Evolutionary conservation across 2,329 filamentous ascomycete genomes (phyloP), one percentile per base, ranked within the genome.

Genomic region (Paramyrothecium sp.): DNA sequence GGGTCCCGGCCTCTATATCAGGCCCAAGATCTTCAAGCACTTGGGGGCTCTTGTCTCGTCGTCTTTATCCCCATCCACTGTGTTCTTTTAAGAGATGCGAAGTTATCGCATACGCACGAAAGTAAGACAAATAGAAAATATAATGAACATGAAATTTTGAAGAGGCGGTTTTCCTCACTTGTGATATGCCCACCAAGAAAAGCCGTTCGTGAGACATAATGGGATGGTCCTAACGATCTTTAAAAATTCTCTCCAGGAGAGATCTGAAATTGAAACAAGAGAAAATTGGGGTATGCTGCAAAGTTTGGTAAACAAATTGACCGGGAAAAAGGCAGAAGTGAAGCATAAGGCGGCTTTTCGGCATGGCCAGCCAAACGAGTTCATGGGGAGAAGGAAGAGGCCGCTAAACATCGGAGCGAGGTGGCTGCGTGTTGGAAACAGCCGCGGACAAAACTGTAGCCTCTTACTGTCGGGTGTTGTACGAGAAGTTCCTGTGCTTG

Each of bases 401-500:
- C 10, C 10, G 26, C 26, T 30, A 10, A 10, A 30, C 26, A 30
- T 5, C 26, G n/a, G n/a, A 30, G 26, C 26, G 26, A 30, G 26
- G 26, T 30, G 26, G 26, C 10, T 30, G n/a, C n/a, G n/a, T n/a
- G n/a, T n/a, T n/a, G n/a, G n/a, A n/a, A n/a, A n/a, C n/a, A n/a
- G n/a, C n/a, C n/a, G n/a, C n/a, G n/a, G n/a, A n/a, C n/a, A n/a
- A n/a, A n/a, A 49, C 47, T 30, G 48, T 51, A 54, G 20, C 48
- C 46, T 41, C 58, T 65, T 69, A 77, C 67, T 71, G 66, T 51
- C 68, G 70, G 58, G 26, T 30, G 26, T 70, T 71, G 61, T 70
- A 68, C 19, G 71, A 66, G n/a, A 74, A 67, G 57, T 82, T 76
- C 56, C 79, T 77, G 61, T 80, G 76, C 74, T 87, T 87, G 63